phyloP scores from a whole-genome alignment of 768 basidiomycete species.

The Clitopilus hobsonii region DNA sequence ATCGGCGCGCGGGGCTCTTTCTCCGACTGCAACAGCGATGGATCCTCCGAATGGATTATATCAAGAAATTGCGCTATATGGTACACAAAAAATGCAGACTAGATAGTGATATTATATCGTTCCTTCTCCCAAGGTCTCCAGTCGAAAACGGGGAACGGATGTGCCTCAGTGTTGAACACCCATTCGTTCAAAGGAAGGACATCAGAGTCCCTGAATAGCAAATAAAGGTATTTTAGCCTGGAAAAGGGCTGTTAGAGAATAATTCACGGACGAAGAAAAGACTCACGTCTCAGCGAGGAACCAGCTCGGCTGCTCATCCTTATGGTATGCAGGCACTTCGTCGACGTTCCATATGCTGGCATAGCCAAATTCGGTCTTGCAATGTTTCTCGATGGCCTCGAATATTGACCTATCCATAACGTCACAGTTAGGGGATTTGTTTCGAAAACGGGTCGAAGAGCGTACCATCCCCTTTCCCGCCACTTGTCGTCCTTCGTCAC shows the following conservation, averaged over 20 bases:
- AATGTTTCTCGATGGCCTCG: slow-evolving; percentile 43
- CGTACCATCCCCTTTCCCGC: slow-evolving; percentile 49
- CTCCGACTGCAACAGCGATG: background rate
- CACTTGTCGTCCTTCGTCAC: slow-evolving; percentile 45
- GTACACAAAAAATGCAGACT: background rate
- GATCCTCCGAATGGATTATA: too few species aligned
- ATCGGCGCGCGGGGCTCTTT: background rate
- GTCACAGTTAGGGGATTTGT: background rate
- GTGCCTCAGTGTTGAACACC: slow-evolving; percentile 69
- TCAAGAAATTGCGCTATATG: too few species aligned
- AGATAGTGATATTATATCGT: slow-evolving; percentile 31
- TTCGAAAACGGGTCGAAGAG: slow-evolving; percentile 2
- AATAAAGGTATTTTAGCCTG: slow-evolving; percentile 66
- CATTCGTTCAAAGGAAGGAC: slow-evolving; percentile 46
- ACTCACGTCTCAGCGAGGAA: slow-evolving; percentile 42
- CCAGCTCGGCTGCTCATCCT: slow-evolving; percentile 50
- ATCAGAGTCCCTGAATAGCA: slow-evolving; percentile 64
- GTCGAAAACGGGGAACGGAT: slow-evolving; percentile 70
- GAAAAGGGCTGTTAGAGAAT: background rate
- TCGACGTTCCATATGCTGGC: slow-evolving; percentile 37
- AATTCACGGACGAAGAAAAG: background rate
- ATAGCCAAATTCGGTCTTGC: slow-evolving; percentile 41
- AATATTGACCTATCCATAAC: slow-evolving; percentile 28
- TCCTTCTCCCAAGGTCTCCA: slow-evolving; percentile 56
- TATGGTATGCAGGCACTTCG: slow-evolving; percentile 16